Evolutionary conservation across 805 yeast species (phyloP), one percentile per base, ranked within the genome.

Genomic region (Zygoascus flipseniorum): DNA sequence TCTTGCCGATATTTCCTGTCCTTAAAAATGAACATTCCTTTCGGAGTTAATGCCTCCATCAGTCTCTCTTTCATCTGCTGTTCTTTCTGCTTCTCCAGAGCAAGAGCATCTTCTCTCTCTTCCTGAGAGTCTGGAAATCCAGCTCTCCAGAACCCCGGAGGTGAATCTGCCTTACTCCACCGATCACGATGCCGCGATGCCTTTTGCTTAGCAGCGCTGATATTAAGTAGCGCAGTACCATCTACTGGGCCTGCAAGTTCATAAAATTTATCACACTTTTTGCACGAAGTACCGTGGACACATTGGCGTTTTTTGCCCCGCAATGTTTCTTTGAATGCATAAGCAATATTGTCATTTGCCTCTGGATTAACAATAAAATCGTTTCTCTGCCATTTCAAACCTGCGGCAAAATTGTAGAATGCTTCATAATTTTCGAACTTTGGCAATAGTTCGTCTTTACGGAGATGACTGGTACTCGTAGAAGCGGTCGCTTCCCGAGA

Each of bases 71-170:
- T 65, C 0, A 80, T 78, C 46, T 70, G 75, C 35, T 68, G 63
- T 43, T 62, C 60, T 3, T 74, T 64, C 18, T 74, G 61, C 51
- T 56, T 54, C 20, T 68, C 66, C 0, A 53, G 56, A 5, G 73
- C 65, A 52, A 67, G 65, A 16, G 55, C 54, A 57, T 71, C 72
- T 53, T 75, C 80, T 44, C 62, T 67, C 1, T 51, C 60, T 58
- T 82, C 80, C 55, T 79, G 85, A 0, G 85, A 77, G 5, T 67
- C 69, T 0, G 86, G 85, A 57, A 83, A 81, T 51, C 80, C 86
- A 23, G 81, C 70, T 42, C 80, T 65, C 57, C 79, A 81, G 65
- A 75, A 80, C 0, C 85, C 85, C 0, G 82, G 82, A 1, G 85
- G 86, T 1, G 79, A 71, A 2, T 70, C 69, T 0, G 74, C 72